Evolutionary conservation across 306 rosid species (phyloP), one percentile per base, ranked within the genome.

Genomic region (Canavalia ensiformis): DNA sequence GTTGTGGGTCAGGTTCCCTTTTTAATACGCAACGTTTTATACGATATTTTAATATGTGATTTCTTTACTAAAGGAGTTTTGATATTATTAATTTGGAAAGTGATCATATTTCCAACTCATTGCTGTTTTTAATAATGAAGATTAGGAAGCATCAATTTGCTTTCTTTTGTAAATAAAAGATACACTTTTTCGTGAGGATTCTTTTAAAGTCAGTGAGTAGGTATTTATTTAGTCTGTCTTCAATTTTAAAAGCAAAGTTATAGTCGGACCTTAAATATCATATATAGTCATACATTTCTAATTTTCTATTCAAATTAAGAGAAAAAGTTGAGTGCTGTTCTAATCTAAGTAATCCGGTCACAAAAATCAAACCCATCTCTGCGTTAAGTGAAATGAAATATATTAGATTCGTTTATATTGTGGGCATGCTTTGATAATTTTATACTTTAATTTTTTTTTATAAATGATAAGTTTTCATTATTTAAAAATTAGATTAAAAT

Each of bases 51-150:
- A 42, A 73, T 46, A 5, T 41, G 74, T 78, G 63, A 13, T 77
- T 88, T 84, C 86, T 88, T 89, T 65, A 73, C 31, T 58, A 85
- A 86, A 88, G 63, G 46, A 82, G 85, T 76, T 86, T 77, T 78
- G 54, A 42, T 84, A 72, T 79, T 33, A 8, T 85, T 83, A 63
- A 81, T 85, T 73, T 82, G 64, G 76, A 88, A 87, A 86, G 88
- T 56, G 73, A 63, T 47, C 87, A 69, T 83, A 77, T 84, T 86
- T 90, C 85, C 88, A 78, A 68, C 84, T 68, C 88, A 74, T 84
- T 84, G 54, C 79, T 58, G 55, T 76, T 45, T 86, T 79, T 70
- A 78, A 74, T 82, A 72, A 89, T 88, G 83, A 44, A 71, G 87
- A 88, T 88, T 86, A 82, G n/a, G 68, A 80, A 80, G 72, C 54